Base-by-base conservation (phyloP, 495 filamentous ascomycete genomes). In the Polyplosphaeria fusca region DNA sequence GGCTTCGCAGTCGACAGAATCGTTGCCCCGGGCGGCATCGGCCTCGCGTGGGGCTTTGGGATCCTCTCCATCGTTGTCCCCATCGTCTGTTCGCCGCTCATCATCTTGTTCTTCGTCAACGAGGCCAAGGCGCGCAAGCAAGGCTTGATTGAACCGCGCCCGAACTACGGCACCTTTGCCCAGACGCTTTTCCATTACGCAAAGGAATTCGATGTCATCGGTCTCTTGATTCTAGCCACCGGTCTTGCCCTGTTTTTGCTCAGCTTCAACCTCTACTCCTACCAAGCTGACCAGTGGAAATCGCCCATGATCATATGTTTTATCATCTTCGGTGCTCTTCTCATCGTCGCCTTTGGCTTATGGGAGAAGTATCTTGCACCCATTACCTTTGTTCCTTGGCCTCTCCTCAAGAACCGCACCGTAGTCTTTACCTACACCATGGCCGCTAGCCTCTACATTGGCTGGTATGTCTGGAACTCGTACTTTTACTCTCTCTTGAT, bases 401-500 rank as follows among this genome's bases (percentile, higher is more conserved):
- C 78, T 25, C 73, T 87, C 2, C 71, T 89, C 50, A 77, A 65
- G 52, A 78, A 86, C 52, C 82, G 83, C 41, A 87, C 85, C 44
- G 79, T 88, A 25, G 58, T 86, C 1, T 82, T 82, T 26, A 80
- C 84, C 16, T 84, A 77, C 55, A 49, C 80, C 24, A 70, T 85
- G 9, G 72, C 80, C 4, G 74, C 70, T 5, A 60, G 75, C 3
- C 64, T 85, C 5, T 85, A 81, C 57, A 72, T 87, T 68, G 79
- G 75, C 41, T 87, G 81, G 70, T 84, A 82, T 39, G 35, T 42
- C 52, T 69, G 67, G 68, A 44, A 66, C 58, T 32, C 18, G 68
- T 81, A 79, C 62, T 88, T 85, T 73, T 74, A 70, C 56, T 82
- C 81, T 24, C 88, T 83, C 70, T 73, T 88, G 3, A 80, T 86